Evolutionary conservation across 306 rosid species (phyloP), one percentile per base, ranked within the genome.

Genomic region (Parietaria judaica): DNA sequence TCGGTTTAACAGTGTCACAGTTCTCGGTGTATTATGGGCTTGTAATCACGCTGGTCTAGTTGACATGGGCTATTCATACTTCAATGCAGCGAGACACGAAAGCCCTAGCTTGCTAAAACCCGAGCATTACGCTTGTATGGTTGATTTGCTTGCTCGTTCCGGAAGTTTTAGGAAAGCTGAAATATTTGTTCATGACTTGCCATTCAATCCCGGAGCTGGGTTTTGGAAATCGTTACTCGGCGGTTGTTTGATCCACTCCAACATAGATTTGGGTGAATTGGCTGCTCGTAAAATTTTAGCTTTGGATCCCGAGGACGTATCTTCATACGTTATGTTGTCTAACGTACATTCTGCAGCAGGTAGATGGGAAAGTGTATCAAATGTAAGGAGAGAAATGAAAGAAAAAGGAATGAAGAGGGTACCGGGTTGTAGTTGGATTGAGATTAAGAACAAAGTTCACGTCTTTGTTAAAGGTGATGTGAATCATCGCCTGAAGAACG

Each of bases 161-260:
- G 96, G 95, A 53, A 66, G 77, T 52, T 87, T 91, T 63, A 60
- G 47, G 63, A 78, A 76, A 77, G 96, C 97, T 2, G 66, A 83
- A 75, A 49, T 66, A 54, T 87, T 91, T 62, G 69, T 91, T 60
- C 46, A 41, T 17, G 74, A 73, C 17, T 34, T 91, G 74, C 95
- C 89, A 3, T 85, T 85, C 41, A 74, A 87, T 63, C 92, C 96
- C 1, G 95, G 97, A 50, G 70, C 85, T 49, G 96, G 95, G 54
- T 91, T 91, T 73, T 91, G 96, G 98, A 91, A 91, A 66, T 86
- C 98, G 1, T 70, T 91, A 78, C 98, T 91, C 47, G 89, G 95
- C 52, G 95, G 98, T 50, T 91, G 98, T 60, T 89, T 83, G 76
- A 85, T 83, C 74, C 96, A 87, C 81, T 77, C 89, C 1, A 85